Evolutionary conservation across 1,139 yeast species (phyloP).

Genomic region (Insectozyma bohioensis): DNA sequence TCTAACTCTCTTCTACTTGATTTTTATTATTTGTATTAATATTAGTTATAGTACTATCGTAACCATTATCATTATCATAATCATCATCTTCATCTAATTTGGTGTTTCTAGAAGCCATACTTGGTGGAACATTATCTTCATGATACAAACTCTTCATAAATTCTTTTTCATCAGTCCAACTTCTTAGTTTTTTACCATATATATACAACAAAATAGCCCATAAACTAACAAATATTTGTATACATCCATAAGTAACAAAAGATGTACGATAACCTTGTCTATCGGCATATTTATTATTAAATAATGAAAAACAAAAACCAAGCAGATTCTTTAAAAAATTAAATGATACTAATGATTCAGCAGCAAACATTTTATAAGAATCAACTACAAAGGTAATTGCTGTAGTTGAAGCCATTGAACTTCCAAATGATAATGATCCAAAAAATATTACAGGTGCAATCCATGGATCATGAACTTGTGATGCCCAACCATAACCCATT

Average conservation of each 20-base stretch:
- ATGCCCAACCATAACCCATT: slow-evolving; percentile 65
- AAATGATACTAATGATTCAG: slow-evolving; percentile 58
- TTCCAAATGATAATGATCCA: slow-evolving; percentile 58
- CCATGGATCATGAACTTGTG: slow-evolving; percentile 51
- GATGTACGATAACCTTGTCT: slow-evolving; percentile 45
- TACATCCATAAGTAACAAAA: slow-evolving; percentile 54
- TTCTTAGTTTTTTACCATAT: slow-evolving; percentile 53
- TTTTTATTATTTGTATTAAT: background rate
- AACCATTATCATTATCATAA: background rate
- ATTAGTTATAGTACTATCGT: background rate
- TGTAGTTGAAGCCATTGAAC: slow-evolving; percentile 60
- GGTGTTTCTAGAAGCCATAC: background rate
- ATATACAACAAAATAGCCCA: slow-evolving; percentile 54
- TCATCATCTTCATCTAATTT: background rate
- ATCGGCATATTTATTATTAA: slow-evolving; percentile 49
- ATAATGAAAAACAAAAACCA: slow-evolving; percentile 58
- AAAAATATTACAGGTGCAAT: slow-evolving; percentile 57
- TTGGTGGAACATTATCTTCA: slow-evolving; percentile 14
- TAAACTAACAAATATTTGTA: slow-evolving; percentile 49
- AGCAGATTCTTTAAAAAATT: slow-evolving; percentile 54
- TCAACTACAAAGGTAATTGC: slow-evolving; percentile 64
- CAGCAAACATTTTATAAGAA: slow-evolving; percentile 57
- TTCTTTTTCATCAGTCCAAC: slow-evolving; percentile 50
- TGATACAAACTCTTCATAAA: slow-evolving; percentile 34
- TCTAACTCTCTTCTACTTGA: too few species aligned